These are phyloP conservation scores for Multifurca ochricompacta DNA, from an alignment of 768 basidiomycete genomes.

Conservation along the genomic window DNA sequence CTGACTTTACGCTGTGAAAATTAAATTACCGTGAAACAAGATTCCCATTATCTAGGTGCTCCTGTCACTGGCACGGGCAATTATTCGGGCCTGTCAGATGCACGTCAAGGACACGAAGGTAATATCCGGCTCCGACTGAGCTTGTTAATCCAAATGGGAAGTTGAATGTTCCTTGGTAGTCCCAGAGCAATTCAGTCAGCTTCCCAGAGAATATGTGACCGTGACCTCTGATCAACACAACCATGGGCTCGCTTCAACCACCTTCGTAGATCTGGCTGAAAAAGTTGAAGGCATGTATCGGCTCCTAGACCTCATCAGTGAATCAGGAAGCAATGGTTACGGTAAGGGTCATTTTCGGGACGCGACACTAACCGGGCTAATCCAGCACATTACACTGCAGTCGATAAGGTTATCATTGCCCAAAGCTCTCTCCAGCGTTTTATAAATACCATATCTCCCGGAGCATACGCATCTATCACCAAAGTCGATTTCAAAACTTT, in stretches of 20 bases:
- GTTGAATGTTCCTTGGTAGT: too few species aligned
- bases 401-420: slow-evolving; percentile 54
- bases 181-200: too few species aligned
- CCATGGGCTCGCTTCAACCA: not conserved
- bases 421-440: slow-evolving; percentile 42
- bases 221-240: too few species aligned
- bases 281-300: slow-evolving; percentile 40
- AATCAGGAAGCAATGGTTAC: slow-evolving; percentile 41
- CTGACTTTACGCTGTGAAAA: too few species aligned
- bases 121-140: too few species aligned
- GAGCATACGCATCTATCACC: slow-evolving; percentile 45
- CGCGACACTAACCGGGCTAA: not conserved
- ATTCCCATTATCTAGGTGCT: too few species aligned
- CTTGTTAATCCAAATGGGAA: too few species aligned
- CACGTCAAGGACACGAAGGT: too few species aligned
- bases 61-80: too few species aligned
- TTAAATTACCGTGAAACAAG: too few species aligned
- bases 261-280: not conserved
- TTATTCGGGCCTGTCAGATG: too few species aligned
- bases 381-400: slow-evolving; percentile 27
- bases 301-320: slow-evolving; percentile 44
- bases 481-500: slow-evolving; percentile 48
- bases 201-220: too few species aligned
- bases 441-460: slow-evolving; percentile 40
- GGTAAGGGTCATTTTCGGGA: slow-evolving; percentile 29